A percentile compares a stretch with the other conserved stretches of the same genome.
phyloP scores from a whole-genome alignment of 2,329 filamentous ascomycete species.

The Fusarium fracticaudum region DNA sequence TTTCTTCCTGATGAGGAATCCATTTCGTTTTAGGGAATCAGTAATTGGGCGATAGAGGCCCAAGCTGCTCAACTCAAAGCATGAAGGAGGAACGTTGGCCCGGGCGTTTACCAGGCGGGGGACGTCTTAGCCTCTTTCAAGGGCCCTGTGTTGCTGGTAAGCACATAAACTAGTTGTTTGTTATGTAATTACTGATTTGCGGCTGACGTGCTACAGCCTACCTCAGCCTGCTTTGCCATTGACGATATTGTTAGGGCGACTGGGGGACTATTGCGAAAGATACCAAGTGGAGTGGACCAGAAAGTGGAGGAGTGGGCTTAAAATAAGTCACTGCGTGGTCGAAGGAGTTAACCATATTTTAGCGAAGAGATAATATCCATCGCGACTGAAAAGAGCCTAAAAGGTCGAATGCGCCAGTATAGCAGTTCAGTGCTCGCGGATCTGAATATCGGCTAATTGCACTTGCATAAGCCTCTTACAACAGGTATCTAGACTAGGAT shows the following conservation, averaged over 20 bases:
- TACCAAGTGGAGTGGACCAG: not conserved
- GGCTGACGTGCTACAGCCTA: not conserved
- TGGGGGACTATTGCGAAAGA: not conserved
- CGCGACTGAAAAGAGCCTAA: not conserved
- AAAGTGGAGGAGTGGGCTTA: not conserved
- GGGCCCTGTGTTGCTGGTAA: not conserved
- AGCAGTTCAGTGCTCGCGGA: not conserved
- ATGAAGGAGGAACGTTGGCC: not conserved
- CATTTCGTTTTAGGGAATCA: not conserved
- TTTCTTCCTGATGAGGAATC: not conserved
- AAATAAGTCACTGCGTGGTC: not conserved
- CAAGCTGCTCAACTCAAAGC: not conserved
- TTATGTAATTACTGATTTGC: not conserved
- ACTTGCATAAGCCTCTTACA: not conserved
- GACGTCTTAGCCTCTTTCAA: not conserved
- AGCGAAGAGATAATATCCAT: not conserved
- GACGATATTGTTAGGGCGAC: not conserved
- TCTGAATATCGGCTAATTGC: not conserved
- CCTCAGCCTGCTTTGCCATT: not conserved
- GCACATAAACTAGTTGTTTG: not conserved
- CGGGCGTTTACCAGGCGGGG: not conserved
- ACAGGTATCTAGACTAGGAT: not conserved
- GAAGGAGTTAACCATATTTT: not conserved
- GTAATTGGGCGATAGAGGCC: not conserved
- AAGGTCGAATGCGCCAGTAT: not conserved